phyloP scores from a whole-genome alignment of 1,284 basidiomycete species.

The Amylostereum areolatum region DNA sequence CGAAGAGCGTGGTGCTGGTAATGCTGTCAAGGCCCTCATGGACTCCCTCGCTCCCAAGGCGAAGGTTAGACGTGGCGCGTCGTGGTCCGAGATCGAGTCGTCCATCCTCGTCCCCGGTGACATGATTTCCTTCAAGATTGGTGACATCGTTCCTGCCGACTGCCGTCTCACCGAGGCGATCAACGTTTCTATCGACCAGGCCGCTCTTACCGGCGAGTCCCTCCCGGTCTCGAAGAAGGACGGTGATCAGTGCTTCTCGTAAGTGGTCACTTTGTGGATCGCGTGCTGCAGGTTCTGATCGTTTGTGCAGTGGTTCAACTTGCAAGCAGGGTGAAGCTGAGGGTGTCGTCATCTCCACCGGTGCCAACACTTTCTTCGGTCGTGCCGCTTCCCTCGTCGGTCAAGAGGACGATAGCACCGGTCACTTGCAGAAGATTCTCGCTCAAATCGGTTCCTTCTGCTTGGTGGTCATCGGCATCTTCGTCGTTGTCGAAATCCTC shows the following conservation, averaged over 20 bases:
- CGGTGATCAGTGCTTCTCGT: conserved; percentile 96
- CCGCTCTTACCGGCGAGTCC: conserved; percentile 94
- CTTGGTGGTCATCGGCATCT: conserved; percentile 88
- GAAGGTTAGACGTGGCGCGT: conserved; percentile 79
- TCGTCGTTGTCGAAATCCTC: conserved; percentile 87
- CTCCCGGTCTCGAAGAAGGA: conserved; percentile 87
- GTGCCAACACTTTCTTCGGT: conserved; percentile 95
- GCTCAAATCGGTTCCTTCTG: conserved; percentile 96
- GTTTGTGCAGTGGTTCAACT: conserved; percentile 70
- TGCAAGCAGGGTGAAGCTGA: conserved; percentile 98
- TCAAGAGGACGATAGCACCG: conserved; percentile 92
- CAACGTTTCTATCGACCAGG: conserved; percentile 96
- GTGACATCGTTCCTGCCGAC: conserved; percentile 94
- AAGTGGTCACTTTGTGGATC: conserved; percentile 28
- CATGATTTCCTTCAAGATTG: conserved; percentile 95
- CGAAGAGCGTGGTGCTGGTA: conserved; percentile 95
- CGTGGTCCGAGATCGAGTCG: conserved; percentile 87
- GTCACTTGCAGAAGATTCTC: conserved; percentile 97
- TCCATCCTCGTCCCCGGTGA: conserved; percentile 88
- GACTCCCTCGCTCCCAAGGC: conserved; percentile 98
- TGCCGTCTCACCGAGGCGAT: conserved; percentile 92
- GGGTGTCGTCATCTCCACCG: conserved; percentile 95
- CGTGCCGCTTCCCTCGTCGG: conserved; percentile 93
- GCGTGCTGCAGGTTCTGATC: conserved; percentile 5
- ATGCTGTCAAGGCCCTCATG: conserved; percentile 99